phyloP scores from a whole-genome alignment of 352 stramenopile species.

The Pseudoperonospora humuli region DNA sequence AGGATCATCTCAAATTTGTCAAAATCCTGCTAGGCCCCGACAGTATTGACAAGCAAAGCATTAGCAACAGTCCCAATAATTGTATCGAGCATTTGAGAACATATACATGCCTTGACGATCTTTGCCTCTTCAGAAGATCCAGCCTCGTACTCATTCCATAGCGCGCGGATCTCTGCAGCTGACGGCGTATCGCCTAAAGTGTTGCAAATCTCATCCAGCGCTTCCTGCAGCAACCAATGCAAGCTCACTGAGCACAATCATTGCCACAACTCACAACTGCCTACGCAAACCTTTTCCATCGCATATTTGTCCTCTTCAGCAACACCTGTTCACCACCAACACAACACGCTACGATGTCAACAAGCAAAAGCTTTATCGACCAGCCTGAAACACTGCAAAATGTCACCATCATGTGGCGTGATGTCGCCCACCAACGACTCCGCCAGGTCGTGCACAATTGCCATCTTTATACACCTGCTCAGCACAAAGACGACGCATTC shows the following conservation, averaged over 20 bases:
- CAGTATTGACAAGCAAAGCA: background rate
- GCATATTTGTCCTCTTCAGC: slow-evolving; percentile 86
- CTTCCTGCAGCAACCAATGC: slow-evolving; percentile 27
- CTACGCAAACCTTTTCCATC: slow-evolving; percentile 64
- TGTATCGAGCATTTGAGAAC: background rate
- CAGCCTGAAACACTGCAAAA: background rate
- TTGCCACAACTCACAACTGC: background rate
- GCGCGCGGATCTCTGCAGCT: slow-evolving; percentile 51
- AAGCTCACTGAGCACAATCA: background rate
- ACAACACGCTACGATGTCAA: slow-evolving; percentile 1
- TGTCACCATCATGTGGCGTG: slow-evolving; percentile 78
- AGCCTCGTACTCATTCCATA: slow-evolving; percentile 87
- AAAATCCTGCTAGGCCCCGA: slow-evolving; percentile 56
- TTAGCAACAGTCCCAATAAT: slow-evolving; percentile 2
- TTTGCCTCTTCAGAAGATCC: slow-evolving; percentile 72
- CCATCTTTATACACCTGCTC: slow-evolving; percentile 84
- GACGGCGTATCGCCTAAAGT: slow-evolving; percentile 47
- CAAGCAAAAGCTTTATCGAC: background rate
- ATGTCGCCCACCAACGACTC: slow-evolving; percentile 92
- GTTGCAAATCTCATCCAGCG: slow-evolving; percentile 58
- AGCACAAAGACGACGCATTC: background rate
- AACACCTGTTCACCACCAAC: slow-evolving; percentile 39
- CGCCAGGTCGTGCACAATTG: slow-evolving; percentile 90
- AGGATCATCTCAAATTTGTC: slow-evolving; percentile 95
- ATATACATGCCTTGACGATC: slow-evolving; percentile 68